These are phyloP conservation scores for Senna siamea DNA, from an alignment of 306 rosid genomes.

Conservation along the genomic window DNA sequence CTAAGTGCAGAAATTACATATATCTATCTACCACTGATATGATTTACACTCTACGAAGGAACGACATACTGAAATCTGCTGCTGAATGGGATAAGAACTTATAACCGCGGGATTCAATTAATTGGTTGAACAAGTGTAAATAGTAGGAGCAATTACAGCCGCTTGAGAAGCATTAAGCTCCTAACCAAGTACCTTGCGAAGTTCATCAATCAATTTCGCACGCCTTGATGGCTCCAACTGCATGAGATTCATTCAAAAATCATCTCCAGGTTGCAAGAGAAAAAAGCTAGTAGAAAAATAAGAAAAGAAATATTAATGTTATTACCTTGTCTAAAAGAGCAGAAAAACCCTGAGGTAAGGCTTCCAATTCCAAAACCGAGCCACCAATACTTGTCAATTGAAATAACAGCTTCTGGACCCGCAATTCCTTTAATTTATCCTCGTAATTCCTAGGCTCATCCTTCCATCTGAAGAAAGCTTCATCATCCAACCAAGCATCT, in stretches of 20 bases:
- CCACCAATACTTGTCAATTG: conserved; percentile 75
- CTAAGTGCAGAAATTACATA: conserved; percentile 31
- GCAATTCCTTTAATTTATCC: conserved; percentile 77
- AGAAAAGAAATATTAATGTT: conserved; percentile 8
- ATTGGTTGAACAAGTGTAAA: conserved; percentile 17
- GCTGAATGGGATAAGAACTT: neutral
- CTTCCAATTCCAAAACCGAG: conserved; percentile 77
- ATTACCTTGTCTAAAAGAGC: conserved; percentile 91
- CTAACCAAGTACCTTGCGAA: conserved; percentile 71
- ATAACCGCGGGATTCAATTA: conserved; percentile 29
- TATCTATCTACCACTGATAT: conserved; percentile 21
- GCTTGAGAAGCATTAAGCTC: conserved; percentile 8
- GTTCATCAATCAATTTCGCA: conserved; percentile 61
- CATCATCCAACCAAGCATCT: conserved; percentile 82
- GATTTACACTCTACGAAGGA: conserved; percentile 42
- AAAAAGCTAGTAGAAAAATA: conserved; percentile 10
- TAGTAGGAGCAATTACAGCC: neutral
- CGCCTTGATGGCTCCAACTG: conserved; percentile 84
- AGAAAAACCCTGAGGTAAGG: conserved; percentile 91
- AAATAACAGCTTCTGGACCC: conserved; percentile 79
- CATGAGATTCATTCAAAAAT: conserved; percentile 37
- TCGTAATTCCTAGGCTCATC: conserved; percentile 64
- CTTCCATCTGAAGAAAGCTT: conserved; percentile 86
- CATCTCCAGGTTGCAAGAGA: conserved; percentile 32
- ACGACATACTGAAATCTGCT: conserved; percentile 16